A percentile compares a stretch with the other conserved stretches of the same genome.
phyloP scores from a whole-genome alignment of 768 basidiomycete species.

The Lentinus tigrinus region DNA sequence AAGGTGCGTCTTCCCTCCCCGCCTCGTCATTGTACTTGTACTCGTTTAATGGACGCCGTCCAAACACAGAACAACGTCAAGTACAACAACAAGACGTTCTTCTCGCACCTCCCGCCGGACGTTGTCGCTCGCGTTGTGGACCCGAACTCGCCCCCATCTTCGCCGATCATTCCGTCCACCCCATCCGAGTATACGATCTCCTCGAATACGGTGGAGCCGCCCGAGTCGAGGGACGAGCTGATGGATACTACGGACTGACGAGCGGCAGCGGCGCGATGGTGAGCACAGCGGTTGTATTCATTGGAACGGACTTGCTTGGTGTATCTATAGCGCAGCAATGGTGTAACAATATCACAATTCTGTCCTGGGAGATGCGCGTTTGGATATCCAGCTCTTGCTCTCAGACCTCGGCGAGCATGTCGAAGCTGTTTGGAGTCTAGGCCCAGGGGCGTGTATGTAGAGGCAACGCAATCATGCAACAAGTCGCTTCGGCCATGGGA shows the following conservation, averaged over 20 bases:
- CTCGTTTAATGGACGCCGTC: background rate
- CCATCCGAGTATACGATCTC: constrained; percentile 22
- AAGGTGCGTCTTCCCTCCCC: constrained; percentile 23
- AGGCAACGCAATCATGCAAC: background rate
- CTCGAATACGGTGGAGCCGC: constrained; percentile 20
- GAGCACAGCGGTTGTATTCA: background rate
- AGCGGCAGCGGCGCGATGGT: too few species aligned
- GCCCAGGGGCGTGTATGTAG: too few species aligned
- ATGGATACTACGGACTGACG: constrained; percentile 18
- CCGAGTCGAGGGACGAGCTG: constrained; percentile 19
- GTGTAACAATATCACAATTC: too few species aligned
- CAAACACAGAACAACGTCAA: constrained; percentile 34
- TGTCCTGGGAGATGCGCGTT: too few species aligned
- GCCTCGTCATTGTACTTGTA: background rate
- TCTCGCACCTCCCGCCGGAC: constrained; percentile 31
- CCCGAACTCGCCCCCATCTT: constrained; percentile 25
- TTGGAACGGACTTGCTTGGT: background rate
- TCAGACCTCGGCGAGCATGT: too few species aligned
- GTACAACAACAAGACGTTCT: constrained; percentile 36
- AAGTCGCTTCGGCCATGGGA: background rate
- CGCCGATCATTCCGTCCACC: constrained; percentile 12
- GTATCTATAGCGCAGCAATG: background rate
- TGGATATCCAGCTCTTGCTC: too few species aligned
- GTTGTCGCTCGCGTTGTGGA: constrained; percentile 23
- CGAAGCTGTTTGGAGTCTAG: too few species aligned